Conservation (phyloP, 768 basidiomycete genomes). For the Thelephora ganbajun region DNA sequence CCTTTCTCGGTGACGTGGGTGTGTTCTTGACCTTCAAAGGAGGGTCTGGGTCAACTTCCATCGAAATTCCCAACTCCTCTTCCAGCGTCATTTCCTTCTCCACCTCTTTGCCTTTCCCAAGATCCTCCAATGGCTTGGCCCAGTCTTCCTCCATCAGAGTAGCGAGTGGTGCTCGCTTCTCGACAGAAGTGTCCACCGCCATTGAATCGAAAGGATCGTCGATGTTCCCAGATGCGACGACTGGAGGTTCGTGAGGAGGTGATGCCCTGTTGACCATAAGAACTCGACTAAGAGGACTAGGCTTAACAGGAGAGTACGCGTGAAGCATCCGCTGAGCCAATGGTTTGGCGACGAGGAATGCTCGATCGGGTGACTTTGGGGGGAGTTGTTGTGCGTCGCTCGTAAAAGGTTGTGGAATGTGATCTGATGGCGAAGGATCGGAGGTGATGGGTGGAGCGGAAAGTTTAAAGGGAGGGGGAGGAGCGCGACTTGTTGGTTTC, state of each 20-base stretch:
- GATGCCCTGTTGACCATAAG: slow-evolving; percentile 51
- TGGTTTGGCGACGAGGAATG: slow-evolving; percentile 63
- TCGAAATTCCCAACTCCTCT: slow-evolving; percentile 27
- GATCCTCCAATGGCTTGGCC: slow-evolving; percentile 8
- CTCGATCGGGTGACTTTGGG: slow-evolving; percentile 12
- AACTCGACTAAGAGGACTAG: slow-evolving; percentile 70
- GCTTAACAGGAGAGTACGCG: slow-evolving; percentile 70
- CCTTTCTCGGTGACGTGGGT: slow-evolving; percentile 17
- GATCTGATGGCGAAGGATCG: not conserved
- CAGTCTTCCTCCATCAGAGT: slow-evolving; percentile 11
- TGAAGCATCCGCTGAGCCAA: slow-evolving; percentile 57
- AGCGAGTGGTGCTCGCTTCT: slow-evolving; percentile 6
- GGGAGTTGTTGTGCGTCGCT: slow-evolving; percentile 6
- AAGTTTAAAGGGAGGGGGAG: not conserved
- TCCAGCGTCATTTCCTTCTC: slow-evolving; percentile 14
- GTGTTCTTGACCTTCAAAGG: slow-evolving; percentile 39
- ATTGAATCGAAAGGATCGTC: slow-evolving; percentile 11
- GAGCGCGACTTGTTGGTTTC: slow-evolving; percentile 7
- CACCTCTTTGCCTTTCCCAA: slow-evolving; percentile 6
- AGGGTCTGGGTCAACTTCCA: slow-evolving; percentile 20
- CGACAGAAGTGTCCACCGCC: not conserved
- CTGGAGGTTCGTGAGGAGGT: slow-evolving; percentile 8
- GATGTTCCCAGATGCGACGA: slow-evolving; percentile 9
- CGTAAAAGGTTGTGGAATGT: not conserved
- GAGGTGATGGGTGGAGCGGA: not conserved